Conservation (phyloP, 306 rosid genomes). For the Crotalaria pallida region DNA sequence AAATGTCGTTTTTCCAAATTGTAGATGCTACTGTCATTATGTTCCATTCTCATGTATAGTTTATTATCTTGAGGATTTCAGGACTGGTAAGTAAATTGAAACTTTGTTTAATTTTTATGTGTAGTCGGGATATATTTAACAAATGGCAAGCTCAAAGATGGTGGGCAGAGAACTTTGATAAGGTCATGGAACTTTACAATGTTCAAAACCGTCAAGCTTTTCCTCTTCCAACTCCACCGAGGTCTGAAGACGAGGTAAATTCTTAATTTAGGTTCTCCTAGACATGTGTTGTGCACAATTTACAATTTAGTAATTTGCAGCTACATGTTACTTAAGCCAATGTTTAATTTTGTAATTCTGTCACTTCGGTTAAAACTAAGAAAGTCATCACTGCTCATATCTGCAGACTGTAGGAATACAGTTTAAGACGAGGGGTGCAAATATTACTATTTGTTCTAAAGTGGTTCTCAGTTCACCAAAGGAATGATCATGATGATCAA, state of each 20-base stretch:
- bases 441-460: background rate
- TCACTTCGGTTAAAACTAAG: background rate
- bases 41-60: background rate
- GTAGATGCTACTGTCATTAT: background rate
- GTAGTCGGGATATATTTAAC: constrained; percentile 50
- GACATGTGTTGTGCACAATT: background rate
- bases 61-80: background rate
- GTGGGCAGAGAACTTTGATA: constrained; percentile 60
- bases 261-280: background rate
- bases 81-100: background rate
- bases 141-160: constrained; percentile 66
- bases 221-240: constrained; percentile 53
- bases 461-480: background rate
- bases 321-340: background rate
- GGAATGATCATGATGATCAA: background rate
- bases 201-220: constrained; percentile 52
- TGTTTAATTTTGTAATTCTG: background rate
- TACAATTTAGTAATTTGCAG: background rate
- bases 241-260: constrained; percentile 63
- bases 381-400: background rate
- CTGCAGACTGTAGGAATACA: background rate
- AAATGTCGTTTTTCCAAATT: constrained; percentile 4
- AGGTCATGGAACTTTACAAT: constrained; percentile 58
- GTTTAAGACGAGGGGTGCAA: background rate
- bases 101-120: constrained; percentile 10